phyloP scores from a whole-genome alignment of 2,329 filamentous ascomycete species.

The Ophiostoma sp. region DNA sequence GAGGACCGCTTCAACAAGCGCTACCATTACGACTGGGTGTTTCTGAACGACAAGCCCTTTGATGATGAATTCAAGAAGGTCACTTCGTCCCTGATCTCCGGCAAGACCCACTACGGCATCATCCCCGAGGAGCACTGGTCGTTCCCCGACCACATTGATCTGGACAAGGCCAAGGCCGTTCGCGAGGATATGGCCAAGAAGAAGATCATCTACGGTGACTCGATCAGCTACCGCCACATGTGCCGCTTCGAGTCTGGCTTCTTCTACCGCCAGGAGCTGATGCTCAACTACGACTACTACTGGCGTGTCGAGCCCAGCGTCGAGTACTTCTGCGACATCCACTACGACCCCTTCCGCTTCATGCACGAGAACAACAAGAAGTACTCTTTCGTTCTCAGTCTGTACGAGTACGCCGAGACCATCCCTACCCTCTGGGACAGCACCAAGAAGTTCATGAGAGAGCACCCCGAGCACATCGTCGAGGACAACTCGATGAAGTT shows the following conservation, averaged over 20 bases:
- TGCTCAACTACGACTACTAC: conserved; percentile 98
- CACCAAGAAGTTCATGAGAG: conserved; percentile 87
- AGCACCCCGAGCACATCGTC: conserved; percentile 80
- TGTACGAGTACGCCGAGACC: conserved; percentile 95
- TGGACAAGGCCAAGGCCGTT: conserved; percentile 83
- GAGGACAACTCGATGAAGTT: conserved; percentile 84
- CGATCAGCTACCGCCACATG: conserved; percentile 97
- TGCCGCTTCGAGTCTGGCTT: conserved; percentile 98
- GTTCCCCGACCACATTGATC: conserved; percentile 91
- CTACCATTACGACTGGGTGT: conserved; percentile 98
- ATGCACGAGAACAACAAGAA: conserved; percentile 97
- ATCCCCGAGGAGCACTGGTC: conserved; percentile 95
- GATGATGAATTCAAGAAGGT: conserved; percentile 90
- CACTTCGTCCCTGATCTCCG: conserved; percentile 83
- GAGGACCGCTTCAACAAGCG: conserved; percentile 97
- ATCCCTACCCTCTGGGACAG: conserved; percentile 96
- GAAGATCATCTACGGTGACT: conserved; percentile 98
- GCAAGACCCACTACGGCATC: conserved; percentile 82
- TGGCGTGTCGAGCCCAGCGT: conserved; percentile 98
- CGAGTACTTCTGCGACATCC: conserved; percentile 91
- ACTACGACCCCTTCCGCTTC: conserved; percentile 92
- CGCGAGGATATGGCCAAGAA: conserved; percentile 88
- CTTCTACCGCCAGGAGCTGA: conserved; percentile 92
- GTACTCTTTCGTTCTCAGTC: conserved; percentile 91
- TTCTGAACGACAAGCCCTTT: conserved; percentile 93